Base-by-base conservation (phyloP, 371 early-diverging fungal genomes). In the Mortierella sp. region DNA sequence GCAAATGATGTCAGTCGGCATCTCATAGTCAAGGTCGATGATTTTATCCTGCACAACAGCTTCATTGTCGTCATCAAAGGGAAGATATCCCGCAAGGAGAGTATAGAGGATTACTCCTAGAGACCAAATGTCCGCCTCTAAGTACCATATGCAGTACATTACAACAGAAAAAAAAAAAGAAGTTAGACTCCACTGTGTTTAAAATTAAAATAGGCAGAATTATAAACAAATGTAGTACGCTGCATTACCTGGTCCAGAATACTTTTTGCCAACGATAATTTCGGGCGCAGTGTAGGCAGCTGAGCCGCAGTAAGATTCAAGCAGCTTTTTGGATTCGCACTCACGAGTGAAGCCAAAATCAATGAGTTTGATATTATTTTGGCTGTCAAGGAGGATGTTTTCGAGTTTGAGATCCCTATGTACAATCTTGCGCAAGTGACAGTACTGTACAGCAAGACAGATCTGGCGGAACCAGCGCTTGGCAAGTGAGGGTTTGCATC, bases 261-360 rank as follows among this genome's bases (percentile, higher is more conserved):
- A 94, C 74, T 93, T 90, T 77, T 92, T 90, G 35, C 92, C 91
- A 52, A 87, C 73, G 61, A 94, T 91, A 70, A 95, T 90, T 80
- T 95, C 94, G 57, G 96, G 96, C 4, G 96, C 92, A 32, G 95
- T 93, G 83, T 95, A 96, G 12, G 93, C 94, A 3, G 91, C 87
- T 40, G 94, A 94, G 0, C 96, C 96, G 80, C 96, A 96, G 83
- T 93, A 94, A 2, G 95, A 94, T 71, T 96, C 96, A 22, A 96
- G 86, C 40, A 94, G 83, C 70, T 90, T 91, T 52, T 89, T 89
- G 52, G 86, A 84, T 37, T 93, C 92, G 37, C 88, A 89, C 62
- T 91, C 89, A 14, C 93, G 87, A n/a, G 95, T 94, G 86, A 97
- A 96, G 24, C 97, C 97, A 88, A 97, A 96, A 85, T 97, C 97